Evolutionary conservation across 192 early-diverging fungal genomes (phyloP), one percentile per base, ranked within the genome.

Genomic region (Helicostylum pulchrum): DNA sequence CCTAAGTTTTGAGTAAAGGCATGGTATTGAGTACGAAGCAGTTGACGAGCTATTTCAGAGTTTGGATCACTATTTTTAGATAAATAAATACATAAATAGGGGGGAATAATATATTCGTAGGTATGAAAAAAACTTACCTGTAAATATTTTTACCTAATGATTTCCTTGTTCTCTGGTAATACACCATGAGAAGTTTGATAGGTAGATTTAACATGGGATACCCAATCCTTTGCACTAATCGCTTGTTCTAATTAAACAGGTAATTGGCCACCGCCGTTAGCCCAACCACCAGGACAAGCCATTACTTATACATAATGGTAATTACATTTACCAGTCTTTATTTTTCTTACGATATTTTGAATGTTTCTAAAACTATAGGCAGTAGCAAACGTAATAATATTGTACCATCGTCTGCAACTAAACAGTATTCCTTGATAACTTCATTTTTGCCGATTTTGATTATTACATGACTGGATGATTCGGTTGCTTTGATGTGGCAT

Each of bases 291-390:
- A 0, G 97, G 97, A 67, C 97, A 99, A 1, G 97, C 97, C 85
- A 96, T 96, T 14, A 99, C 92, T 65, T 99, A 96, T 1, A 98
- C 90, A 68, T 90, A 99, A 68, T 97, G 88, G 74, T 94, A 96
- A 3, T 74, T 64, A 21, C 81, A 83, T 42, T 86, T 85, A 26
- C 85, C 83, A 6, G 84, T 80, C 61, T 96, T 95, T 52, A 96
- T 82, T 73, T 98, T 99, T n/a, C 97, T 87, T 44, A 99, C 94
- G 56, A 99, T 77, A 60, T 97, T 98, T 74, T 99, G 97, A 61
- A 99, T 91, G 68, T 99, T 97, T 11, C 94, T 81, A 81, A 99
- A 99, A 7, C 97, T 96, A 75, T 98, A 97, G 1, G 90, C 89
- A 0, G 87, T 75, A 6, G 90, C 93, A 81, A 99, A 64, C 78